phyloP scores from a whole-genome alignment of 257 asterid species.

The Nicotiana otophora region DNA sequence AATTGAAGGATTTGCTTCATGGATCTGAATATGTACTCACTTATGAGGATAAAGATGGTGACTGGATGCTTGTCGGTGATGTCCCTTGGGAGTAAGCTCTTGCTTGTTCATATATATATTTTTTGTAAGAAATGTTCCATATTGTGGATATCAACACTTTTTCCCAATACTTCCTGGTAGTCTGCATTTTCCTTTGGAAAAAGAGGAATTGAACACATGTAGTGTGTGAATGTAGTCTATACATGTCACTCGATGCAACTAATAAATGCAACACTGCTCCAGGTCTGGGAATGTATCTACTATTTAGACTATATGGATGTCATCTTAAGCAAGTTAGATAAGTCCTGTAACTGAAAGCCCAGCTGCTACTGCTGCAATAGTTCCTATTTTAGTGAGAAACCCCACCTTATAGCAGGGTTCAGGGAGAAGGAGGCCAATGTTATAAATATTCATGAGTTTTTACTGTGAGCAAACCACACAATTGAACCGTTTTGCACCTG shows the following conservation, averaged over 20 bases:
- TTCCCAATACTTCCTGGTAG: neutral
- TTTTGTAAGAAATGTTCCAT: neutral
- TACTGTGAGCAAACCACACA: too few relatives aligned
- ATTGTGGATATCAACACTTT: neutral
- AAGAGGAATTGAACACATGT: neutral
- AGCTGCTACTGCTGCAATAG: neutral
- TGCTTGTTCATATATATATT: neutral
- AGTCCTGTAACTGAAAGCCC: neutral
- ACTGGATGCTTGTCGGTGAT: constrained; percentile 83
- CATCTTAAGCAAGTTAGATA: neutral
- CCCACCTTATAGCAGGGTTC: neutral
- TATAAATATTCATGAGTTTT: neutral
- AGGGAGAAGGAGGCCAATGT: neutral
- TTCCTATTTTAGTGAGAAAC: neutral
- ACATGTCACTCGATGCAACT: neutral
- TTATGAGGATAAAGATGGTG: constrained; percentile 74
- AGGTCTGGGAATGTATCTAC: too few relatives aligned
- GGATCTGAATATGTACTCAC: constrained; percentile 71
- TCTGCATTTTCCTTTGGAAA: neutral
- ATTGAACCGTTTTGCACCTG: too few relatives aligned
- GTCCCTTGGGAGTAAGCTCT: constrained; percentile 77
- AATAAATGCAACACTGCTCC: neutral
- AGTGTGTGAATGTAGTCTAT: neutral
- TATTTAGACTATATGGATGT: too few relatives aligned
- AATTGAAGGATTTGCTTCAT: constrained; percentile 52